Base-by-base conservation (phyloP, 345 rosid species). In the Psidium guajava region DNA sequence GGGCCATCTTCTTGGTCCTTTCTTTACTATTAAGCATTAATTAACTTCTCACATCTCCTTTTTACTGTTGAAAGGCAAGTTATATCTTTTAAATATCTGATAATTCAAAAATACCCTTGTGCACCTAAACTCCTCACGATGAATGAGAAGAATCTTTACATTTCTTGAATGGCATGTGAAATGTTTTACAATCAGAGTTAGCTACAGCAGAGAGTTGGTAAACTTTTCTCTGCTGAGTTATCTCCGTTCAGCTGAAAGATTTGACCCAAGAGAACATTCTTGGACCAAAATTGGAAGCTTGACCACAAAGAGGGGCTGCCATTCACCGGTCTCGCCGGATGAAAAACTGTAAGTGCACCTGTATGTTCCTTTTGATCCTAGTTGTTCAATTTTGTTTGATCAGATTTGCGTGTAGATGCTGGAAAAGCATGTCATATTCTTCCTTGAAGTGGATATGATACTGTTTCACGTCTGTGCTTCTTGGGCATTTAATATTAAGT, bases 191-290 rank as follows among this genome's bases (percentile, higher is more conserved):
- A 11, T 24, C 36, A 81, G 53, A 81, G 6, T 12, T 81, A 53
- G 55, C 36, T 18, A 32, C 47, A 32, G 3, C 47, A 32, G 24
- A 42, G 28, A 2, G 54, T 83, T 9, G 61, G 22, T 54, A 12
- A 40, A 61, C 27, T 24, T 59, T 61, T 27, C 25, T 47, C 36
- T 83, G 11, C 81, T 83, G 82, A 69, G 54, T 87, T 32, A 59
- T 49, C 64, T 86, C 91, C 94, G 98, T 51, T 90, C 97, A 83
- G 94, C 90, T 32, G 98, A 96, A 91, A 95, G 98, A 90, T 93
- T 89, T 88, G 98, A 96, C 87, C 94, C 93, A 47, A 91, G 98
- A 91, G 98, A 95, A 90, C 92, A 91, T 87, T 90, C 94, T 1
- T 95, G 98, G 98, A 86, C 87, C 86, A 85, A 81, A 87, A 91